Evolutionary conservation across 2,329 filamentous ascomycete species (phyloP), one percentile per base, ranked within the genome.

Genomic region (Thelonectria discophora): DNA sequence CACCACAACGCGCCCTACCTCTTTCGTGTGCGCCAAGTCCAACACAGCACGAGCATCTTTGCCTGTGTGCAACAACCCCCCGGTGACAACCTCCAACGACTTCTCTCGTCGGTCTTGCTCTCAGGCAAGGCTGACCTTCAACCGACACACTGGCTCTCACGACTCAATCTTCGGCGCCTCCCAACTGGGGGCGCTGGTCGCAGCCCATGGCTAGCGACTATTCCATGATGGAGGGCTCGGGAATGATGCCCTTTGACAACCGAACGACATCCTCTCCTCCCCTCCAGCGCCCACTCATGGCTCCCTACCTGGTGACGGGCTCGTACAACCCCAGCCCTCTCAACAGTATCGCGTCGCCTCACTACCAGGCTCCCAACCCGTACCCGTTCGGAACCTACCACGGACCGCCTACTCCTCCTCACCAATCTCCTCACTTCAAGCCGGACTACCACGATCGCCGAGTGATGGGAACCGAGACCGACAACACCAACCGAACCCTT

Each of bases 101-200:
- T 18, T n/a, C n/a, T 49, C n/a, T 47, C 15, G 58, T 67, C 63
- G 54, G 67, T 73, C 69, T 73, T 72, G 68, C 68, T 65, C 49
- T 10, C 55, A 20, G 49, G 68, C 67, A 66, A 68, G 71, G 57
- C 71, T 69, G 65, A 68, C 60, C 42, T 61, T 24, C 10, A 53
- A 60, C 39, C 58, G 47, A 57, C 67, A 71, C 65, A 60, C 78
- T 87, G 82, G 81, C 82, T 68, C 78, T 84, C 69, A 78, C 80
- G 58, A 76, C 79, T 71, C 79, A 82, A 70, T 73, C 80, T 57
- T 74, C 80, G 62, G 76, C 76, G 48, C 70, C 78, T 65, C 76
- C 80, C 55, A 78, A 75, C 76, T 88, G 86, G 86, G 81, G 79
- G 69, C 83, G 83, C 67, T 87, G 84, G 82, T 75, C 80, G 65